Evolutionary conservation across 768 basidiomycete genomes (phyloP), one percentile per base, ranked within the genome.

Genomic region (Xerocomellus amylosporus): DNA sequence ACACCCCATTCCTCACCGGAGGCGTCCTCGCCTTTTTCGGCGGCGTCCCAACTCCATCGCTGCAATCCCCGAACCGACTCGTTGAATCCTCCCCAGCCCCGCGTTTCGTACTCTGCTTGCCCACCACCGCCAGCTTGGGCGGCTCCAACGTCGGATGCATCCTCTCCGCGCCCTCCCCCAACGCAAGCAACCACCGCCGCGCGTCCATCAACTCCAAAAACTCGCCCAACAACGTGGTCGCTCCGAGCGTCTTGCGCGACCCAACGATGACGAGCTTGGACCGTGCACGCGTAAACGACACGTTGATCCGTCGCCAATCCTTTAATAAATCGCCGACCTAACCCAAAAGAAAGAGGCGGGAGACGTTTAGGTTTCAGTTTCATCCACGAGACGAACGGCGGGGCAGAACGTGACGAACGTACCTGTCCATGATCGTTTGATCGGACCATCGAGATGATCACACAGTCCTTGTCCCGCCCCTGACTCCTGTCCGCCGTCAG

Each of bases 241-340:
- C 66, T 39, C 81, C 69, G 10, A 99, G 77, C 1, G 96, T 99
- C 63, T 74, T 80, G 39, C 87, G 79, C 0, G 93, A 95, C 5
- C 97, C 96, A 62, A 99, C 79, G 54, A 99, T 87, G 70, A 98
- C 78, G 3, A 99, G 75, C 73, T 99, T 99, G 33, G 83, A 82
- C 51, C 87, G 84, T 0, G 95, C 96, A 15, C 97, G 87, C 1
- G 96, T 98, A 69, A 98, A 93, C 8, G 93, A 89, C 17, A 99
- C 97, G 65, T 99, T 99, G 79, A 98, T 87, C 33, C 97, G 74
- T 36, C 97, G 79, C 95, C 96, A 98, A 67, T 99, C 97, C 62
- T 89, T 92, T 24, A 98, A 76, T 2, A 99, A 79, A 49, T 98
- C 94, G 9, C 97, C 97, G 26, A 93, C 79, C 94, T 96, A 14